phyloP scores from a whole-genome alignment of 768 basidiomycete genomes.

The Boletellus ananas region DNA sequence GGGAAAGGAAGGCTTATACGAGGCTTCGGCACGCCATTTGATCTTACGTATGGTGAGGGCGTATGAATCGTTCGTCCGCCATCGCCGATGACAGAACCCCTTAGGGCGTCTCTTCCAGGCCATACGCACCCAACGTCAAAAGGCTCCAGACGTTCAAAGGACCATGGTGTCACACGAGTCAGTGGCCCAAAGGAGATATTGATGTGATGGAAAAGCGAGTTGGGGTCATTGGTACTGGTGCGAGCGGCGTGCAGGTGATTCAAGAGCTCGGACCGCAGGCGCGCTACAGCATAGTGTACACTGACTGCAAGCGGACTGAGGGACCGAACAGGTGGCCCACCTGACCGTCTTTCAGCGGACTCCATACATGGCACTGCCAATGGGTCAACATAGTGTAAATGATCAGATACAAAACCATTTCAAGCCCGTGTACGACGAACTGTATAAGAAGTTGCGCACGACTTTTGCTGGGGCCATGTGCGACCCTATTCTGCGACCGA shows the following conservation, averaged over 20 bases:
- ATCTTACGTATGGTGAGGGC: slow-evolving; percentile 8
- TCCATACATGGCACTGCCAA: slow-evolving; percentile 12
- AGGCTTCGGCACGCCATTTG: slow-evolving; percentile 3
- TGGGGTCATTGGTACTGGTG: slow-evolving; percentile 11
- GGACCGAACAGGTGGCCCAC: slow-evolving; percentile 3
- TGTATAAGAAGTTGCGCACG: slow-evolving; percentile 1
- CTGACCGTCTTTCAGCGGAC: slow-evolving; percentile 17
- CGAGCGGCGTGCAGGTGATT: slow-evolving; percentile 12
- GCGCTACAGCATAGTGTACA: neutral
- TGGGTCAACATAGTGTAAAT: slow-evolving; percentile 2
- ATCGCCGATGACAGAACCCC: neutral
- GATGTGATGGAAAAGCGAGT: slow-evolving; percentile 9
- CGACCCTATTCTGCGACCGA: neutral
- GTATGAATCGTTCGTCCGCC: neutral
- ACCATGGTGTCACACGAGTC: slow-evolving; percentile 3
- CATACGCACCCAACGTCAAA: slow-evolving; percentile 13
- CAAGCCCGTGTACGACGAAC: slow-evolving; percentile 9
- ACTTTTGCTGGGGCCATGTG: neutral
- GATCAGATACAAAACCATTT: slow-evolving; percentile 8
- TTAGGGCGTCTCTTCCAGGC: slow-evolving; percentile 7
- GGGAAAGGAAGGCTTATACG: slow-evolving; percentile 1
- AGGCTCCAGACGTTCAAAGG: slow-evolving; percentile 11
- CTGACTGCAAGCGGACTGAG: neutral
- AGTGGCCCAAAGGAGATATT: slow-evolving; percentile 12
- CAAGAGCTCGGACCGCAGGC: slow-evolving; percentile 15